Conservation (phyloP, 2,329 filamentous ascomycete genomes). For the Aureobasidium lini region DNA sequence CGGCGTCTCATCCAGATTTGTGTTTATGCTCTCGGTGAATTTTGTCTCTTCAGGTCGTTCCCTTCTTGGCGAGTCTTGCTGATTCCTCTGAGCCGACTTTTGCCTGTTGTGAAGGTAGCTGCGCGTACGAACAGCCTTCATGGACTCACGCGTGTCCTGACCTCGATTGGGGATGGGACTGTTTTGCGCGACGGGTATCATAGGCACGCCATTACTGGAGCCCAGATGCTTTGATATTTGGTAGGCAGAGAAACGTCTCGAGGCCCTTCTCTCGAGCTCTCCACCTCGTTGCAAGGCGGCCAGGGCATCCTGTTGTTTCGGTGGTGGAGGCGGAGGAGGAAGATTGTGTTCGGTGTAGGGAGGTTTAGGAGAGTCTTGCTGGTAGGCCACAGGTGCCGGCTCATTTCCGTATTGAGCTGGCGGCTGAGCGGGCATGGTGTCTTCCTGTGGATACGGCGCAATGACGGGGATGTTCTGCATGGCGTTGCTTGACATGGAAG, state of each 20-base stretch:
- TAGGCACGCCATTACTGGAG: constrained; percentile 72
- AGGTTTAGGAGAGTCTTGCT: constrained; percentile 11
- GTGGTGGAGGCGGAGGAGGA: constrained; percentile 65
- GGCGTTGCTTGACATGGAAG: constrained; percentile 63
- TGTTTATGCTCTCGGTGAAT: constrained; percentile 57
- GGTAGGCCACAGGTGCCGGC: constrained; percentile 3
- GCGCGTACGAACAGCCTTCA: constrained; percentile 61
- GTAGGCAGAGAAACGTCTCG: constrained; percentile 88
- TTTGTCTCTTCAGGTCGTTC: constrained; percentile 36
- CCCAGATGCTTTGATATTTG: constrained; percentile 94
- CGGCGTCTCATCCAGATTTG: constrained; percentile 29
- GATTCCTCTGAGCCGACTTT: constrained; percentile 41
- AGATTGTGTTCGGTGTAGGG: constrained; percentile 33
- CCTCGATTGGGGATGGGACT: constrained; percentile 80
- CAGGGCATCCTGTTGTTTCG: constrained; percentile 82
- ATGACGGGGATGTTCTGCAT: constrained; percentile 71
- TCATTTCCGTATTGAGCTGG: constrained; percentile 18
- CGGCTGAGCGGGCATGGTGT: constrained; percentile 37
- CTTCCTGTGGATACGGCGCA: constrained; percentile 62
- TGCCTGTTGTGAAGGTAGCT: constrained; percentile 47
- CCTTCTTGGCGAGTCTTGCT: constrained; percentile 54
- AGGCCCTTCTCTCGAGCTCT: constrained; percentile 85
- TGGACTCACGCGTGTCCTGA: constrained; percentile 73
- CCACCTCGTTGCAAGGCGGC: constrained; percentile 86
- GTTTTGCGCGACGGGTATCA: constrained; percentile 71